phyloP scores from a whole-genome alignment of 108 stramenopile species.

The Nitzschia inconspicua region DNA sequence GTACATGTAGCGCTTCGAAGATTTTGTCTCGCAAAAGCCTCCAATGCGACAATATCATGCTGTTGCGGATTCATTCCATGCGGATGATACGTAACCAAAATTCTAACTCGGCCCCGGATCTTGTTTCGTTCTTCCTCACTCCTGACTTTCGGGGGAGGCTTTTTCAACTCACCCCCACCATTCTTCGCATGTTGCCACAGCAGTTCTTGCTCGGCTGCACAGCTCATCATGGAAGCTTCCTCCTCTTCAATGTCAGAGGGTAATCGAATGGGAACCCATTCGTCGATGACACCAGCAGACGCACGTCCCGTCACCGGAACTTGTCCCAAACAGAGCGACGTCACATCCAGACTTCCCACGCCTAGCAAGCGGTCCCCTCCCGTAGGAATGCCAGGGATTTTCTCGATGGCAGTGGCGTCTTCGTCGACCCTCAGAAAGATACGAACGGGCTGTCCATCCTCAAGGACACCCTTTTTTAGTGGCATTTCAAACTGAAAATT shows the following conservation, averaged over 20 bases:
- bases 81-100: constrained; percentile 72
- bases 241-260: constrained; percentile 5
- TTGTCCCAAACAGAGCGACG: constrained; percentile 61
- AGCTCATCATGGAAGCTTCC: background rate
- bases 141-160: background rate
- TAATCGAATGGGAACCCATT: constrained; percentile 59
- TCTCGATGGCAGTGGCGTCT: constrained; percentile 56
- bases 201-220: background rate
- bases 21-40: constrained; percentile 76
- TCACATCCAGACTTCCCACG: constrained; percentile 59
- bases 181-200: background rate
- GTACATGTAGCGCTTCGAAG: constrained; percentile 23
- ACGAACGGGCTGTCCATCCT: constrained; percentile 41
- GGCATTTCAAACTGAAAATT: constrained; percentile 49
- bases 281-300: constrained; percentile 45
- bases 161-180: background rate
- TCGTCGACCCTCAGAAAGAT: constrained; percentile 66
- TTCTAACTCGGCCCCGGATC: constrained; percentile 46
- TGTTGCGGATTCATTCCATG: constrained; percentile 68
- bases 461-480: constrained; percentile 52
- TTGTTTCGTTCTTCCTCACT: background rate
- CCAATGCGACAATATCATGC: constrained; percentile 75
- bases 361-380: constrained; percentile 63
- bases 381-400: constrained; percentile 39
- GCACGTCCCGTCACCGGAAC: constrained; percentile 32